Conservation (phyloP, 2,329 filamentous ascomycete genomes). For the Lecanicillium sp. region DNA sequence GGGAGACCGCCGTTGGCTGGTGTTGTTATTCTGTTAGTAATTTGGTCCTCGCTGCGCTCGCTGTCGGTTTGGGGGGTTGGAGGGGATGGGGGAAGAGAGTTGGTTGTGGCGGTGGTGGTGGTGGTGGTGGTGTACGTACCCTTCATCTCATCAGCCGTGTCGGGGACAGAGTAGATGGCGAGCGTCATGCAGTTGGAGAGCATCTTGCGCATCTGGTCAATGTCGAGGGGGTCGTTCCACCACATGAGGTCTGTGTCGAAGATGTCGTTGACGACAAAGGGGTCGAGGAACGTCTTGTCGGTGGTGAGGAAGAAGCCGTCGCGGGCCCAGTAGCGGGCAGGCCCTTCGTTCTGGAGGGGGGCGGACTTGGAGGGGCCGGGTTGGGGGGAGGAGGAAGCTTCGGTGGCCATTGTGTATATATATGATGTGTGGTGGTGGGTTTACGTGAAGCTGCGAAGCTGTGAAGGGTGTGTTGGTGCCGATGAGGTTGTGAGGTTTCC, state of each 20-base stretch:
- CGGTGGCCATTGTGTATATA: constrained; percentile 4
- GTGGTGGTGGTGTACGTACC: constrained; percentile 25
- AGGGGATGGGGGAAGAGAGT: constrained; percentile 25
- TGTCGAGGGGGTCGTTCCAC: constrained; percentile 51
- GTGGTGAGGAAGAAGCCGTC: constrained; percentile 57
- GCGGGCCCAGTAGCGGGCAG: constrained; percentile 41
- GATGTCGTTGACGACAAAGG: constrained; percentile 47
- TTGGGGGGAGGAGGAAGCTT: constrained; percentile 1
- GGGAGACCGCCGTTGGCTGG: constrained; percentile 27
- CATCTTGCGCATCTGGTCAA: constrained; percentile 42
- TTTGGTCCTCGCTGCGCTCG: too few species aligned
- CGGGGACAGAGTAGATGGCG: constrained; percentile 45
- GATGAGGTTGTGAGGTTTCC: too few species aligned
- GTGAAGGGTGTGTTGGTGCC: not conserved
- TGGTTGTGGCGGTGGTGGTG: too few species aligned
- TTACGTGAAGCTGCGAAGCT: not conserved
- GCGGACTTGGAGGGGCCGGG: constrained; percentile 9
- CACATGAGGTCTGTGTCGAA: constrained; percentile 53
- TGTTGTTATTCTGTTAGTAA: not conserved
- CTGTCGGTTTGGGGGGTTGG: constrained; percentile 21
- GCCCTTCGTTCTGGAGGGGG: constrained; percentile 24
- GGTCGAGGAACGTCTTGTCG: constrained; percentile 49
- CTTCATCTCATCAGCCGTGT: constrained; percentile 34
- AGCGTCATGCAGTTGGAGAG: constrained; percentile 55
- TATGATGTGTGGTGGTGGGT: not conserved